phyloP scores from a whole-genome alignment of 768 basidiomycete species.

The Boletus bicolor region DNA sequence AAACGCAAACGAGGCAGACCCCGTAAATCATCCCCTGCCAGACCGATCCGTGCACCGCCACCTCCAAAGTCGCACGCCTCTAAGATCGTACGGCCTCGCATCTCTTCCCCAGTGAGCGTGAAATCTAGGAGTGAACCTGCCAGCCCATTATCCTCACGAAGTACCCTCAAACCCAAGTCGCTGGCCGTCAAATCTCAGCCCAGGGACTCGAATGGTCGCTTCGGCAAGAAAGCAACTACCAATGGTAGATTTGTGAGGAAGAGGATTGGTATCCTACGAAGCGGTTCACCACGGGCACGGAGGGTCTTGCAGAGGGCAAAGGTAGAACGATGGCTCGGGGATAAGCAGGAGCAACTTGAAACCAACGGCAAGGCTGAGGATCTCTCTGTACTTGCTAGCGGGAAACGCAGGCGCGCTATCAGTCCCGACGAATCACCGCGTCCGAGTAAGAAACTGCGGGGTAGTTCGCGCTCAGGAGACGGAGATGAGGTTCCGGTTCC shows the following conservation, averaged over 20 bases:
- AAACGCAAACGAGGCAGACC: slow-evolving; percentile 37
- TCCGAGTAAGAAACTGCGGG: slow-evolving; percentile 28
- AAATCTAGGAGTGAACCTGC: slow-evolving; percentile 22
- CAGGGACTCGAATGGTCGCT: slow-evolving; percentile 60
- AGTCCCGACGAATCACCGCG: slow-evolving; percentile 26
- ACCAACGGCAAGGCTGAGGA: slow-evolving; percentile 12
- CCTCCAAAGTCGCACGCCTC: slow-evolving; percentile 6
- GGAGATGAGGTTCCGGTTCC: slow-evolving; percentile 29
- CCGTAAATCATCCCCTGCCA: slow-evolving; percentile 28
- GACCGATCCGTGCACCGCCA: slow-evolving; percentile 9
- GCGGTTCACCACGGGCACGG: slow-evolving; percentile 36
- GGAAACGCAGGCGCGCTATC: slow-evolving; percentile 24
- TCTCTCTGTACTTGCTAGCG: slow-evolving; percentile 9
- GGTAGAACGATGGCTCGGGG: slow-evolving; percentile 37
- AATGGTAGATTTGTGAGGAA: slow-evolving; percentile 43
- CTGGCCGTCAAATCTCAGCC: slow-evolving; percentile 52
- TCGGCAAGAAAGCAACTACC: slow-evolving; percentile 57
- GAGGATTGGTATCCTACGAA: slow-evolving; percentile 23
- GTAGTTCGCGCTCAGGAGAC: slow-evolving; percentile 14
- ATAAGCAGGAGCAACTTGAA: slow-evolving; percentile 20
- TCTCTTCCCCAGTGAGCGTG: slow-evolving; percentile 18
- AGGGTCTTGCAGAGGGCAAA: slow-evolving; percentile 42
- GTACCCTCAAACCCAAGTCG: slow-evolving; percentile 38
- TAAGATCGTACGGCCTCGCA: slow-evolving; percentile 10
- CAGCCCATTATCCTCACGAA: slow-evolving; percentile 25